A percentile compares a stretch with the other conserved stretches of the same genome.
Evolutionary conservation across 257 asterid genomes (phyloP).

Genomic region (Salvia hispanica): DNA sequence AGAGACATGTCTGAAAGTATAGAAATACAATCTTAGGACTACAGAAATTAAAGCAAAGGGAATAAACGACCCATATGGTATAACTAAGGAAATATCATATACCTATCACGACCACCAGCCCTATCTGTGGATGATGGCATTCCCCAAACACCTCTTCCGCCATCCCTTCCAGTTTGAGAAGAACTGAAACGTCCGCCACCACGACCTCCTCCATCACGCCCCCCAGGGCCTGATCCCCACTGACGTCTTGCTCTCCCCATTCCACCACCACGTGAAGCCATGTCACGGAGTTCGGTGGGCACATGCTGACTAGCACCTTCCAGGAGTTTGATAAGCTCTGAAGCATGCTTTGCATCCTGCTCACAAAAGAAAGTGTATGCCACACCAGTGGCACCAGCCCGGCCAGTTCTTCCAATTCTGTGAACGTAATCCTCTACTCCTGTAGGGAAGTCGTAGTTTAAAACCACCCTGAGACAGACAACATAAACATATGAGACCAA

Average conservation of each 20-base stretch:
- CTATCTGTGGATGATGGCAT: conserved; percentile 36
- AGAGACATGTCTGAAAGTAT: conserved; percentile 41
- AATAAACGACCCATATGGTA: not conserved
- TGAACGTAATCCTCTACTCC: conserved; percentile 98
- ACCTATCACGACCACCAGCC: conserved; percentile 59
- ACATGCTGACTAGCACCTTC: conserved; percentile 91
- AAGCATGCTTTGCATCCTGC: conserved; percentile 83
- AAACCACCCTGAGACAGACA: conserved; percentile 71
- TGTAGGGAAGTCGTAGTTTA: conserved; percentile 89
- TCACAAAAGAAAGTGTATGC: conserved; percentile 80
- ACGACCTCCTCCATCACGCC: conserved; percentile 52
- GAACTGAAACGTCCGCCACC: conserved; percentile 62
- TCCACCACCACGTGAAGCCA: conserved; percentile 87
- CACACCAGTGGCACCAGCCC: conserved; percentile 96
- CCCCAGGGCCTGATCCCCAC: conserved; percentile 77
- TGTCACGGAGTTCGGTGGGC: conserved; percentile 70
- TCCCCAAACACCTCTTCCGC: conserved; percentile 54
- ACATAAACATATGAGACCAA: not conserved
- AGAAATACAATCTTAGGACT: conserved; percentile 3
- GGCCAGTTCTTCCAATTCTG: conserved; percentile 99
- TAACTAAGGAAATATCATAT: not conserved
- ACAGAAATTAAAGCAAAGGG: not conserved
- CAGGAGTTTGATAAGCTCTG: conserved; percentile 78
- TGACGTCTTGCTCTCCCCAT: conserved; percentile 68
- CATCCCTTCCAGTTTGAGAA: conserved; percentile 50